phyloP scores from a whole-genome alignment of 2,329 filamentous ascomycete species.

The Xylogone sp. region DNA sequence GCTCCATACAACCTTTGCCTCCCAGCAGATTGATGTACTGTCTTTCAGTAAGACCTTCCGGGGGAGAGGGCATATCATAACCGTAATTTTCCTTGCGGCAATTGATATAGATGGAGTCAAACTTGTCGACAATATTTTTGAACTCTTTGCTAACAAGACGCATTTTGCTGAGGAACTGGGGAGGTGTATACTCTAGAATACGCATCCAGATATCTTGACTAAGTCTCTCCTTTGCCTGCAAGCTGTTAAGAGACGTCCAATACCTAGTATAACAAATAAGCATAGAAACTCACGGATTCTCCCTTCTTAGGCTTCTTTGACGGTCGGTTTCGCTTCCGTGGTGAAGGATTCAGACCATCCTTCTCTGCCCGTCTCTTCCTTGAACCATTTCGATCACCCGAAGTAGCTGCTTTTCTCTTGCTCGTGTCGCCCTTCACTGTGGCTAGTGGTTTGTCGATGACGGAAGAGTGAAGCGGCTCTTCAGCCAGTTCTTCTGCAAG shows the following conservation, averaged over 20 bases:
- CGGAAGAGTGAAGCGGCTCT: background rate
- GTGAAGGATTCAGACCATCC: background rate
- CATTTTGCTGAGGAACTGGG: slow-evolving; percentile 24
- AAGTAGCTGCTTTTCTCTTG: background rate
- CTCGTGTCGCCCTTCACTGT: background rate
- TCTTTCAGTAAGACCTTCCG: slow-evolving; percentile 16
- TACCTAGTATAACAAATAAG: too few species aligned
- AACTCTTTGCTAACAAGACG: slow-evolving; percentile 18
- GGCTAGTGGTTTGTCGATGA: background rate
- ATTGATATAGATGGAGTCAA: slow-evolving; percentile 23
- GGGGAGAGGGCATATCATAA: slow-evolving; percentile 20
- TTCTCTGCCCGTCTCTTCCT: background rate
- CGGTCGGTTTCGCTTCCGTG: background rate
- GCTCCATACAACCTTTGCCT: slow-evolving; percentile 24
- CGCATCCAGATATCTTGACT: slow-evolving; percentile 21
- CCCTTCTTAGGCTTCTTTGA: slow-evolving; percentile 1
- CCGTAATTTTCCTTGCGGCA: slow-evolving; percentile 26
- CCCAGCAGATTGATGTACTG: slow-evolving; percentile 25
- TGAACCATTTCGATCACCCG: background rate
- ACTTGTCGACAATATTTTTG: slow-evolving; percentile 16
- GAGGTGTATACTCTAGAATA: slow-evolving; percentile 26
- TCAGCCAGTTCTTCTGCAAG: background rate
- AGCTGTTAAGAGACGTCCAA: background rate
- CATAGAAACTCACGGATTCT: background rate
- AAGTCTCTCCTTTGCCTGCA: slow-evolving; percentile 11